A percentile compares a stretch with the other conserved stretches of the same genome.
Conservation (phyloP, 192 early-diverging fungal species). For the Coemansia sp. region DNA sequence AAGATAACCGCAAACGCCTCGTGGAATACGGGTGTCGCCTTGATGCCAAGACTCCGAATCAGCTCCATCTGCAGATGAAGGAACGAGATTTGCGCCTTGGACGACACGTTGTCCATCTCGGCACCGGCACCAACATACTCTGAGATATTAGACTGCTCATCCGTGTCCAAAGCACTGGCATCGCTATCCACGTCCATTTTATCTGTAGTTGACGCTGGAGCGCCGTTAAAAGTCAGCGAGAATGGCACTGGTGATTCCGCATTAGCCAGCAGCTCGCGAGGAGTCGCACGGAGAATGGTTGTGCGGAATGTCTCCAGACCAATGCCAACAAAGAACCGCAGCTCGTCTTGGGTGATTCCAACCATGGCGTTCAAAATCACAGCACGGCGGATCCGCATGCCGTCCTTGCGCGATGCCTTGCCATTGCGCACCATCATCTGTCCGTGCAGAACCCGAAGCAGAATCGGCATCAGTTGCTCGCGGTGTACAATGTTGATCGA, state of each 20-base stretch:
- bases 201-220: neutral
- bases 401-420: constrained; percentile 67
- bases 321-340: constrained; percentile 71
- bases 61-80: constrained; percentile 76
- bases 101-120: constrained; percentile 27
- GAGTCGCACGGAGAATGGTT: constrained; percentile 31
- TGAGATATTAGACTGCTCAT: neutral
- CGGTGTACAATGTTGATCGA: constrained; percentile 67
- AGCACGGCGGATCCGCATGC: constrained; percentile 66
- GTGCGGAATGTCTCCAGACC: constrained; percentile 75
- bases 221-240: constrained; percentile 16
- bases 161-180: neutral
- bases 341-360: constrained; percentile 62
- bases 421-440: constrained; percentile 80
- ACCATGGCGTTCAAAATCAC: constrained; percentile 83
- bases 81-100: constrained; percentile 73
- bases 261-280: constrained; percentile 35
- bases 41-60: constrained; percentile 75
- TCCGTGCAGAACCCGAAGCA: constrained; percentile 86
- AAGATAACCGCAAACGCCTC: constrained; percentile 72
- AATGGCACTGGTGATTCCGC: constrained; percentile 32
- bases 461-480: constrained; percentile 66
- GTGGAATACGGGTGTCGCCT: constrained; percentile 68
- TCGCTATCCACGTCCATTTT: constrained; percentile 25
- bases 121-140: neutral